phyloP scores from a whole-genome alignment of 306 rosid species.

The Vigna angularis region DNA sequence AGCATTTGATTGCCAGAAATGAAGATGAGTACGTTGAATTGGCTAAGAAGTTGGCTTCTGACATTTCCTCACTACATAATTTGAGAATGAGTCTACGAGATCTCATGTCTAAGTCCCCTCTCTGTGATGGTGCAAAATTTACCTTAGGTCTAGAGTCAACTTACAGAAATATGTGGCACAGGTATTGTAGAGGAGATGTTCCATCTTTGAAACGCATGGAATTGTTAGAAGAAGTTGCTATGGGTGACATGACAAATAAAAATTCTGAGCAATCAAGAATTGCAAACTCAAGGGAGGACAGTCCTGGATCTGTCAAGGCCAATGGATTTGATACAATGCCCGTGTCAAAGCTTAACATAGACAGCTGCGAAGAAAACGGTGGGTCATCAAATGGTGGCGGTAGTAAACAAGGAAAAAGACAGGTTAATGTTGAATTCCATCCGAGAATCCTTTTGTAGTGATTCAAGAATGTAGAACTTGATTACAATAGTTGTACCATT shows the following conservation, averaged over 20 bases:
- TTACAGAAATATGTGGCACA: constrained; percentile 77
- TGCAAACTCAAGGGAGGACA: constrained; percentile 44
- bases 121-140: constrained; percentile 78
- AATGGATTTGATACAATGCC: constrained; percentile 60
- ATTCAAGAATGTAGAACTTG: constrained; percentile 35
- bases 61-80: constrained; percentile 68
- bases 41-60: constrained; percentile 83
- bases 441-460: constrained; percentile 36
- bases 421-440: constrained; percentile 40
- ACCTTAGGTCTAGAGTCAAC: constrained; percentile 64
- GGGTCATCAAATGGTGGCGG: constrained; percentile 51
- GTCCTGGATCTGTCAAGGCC: constrained; percentile 55
- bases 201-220: constrained; percentile 72
- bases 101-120: constrained; percentile 77
- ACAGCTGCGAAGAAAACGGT: constrained; percentile 62
- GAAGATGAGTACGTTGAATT: constrained; percentile 82
- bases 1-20: constrained; percentile 66
- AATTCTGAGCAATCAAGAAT: constrained; percentile 40
- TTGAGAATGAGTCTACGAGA: constrained; percentile 77
- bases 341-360: constrained; percentile 37
- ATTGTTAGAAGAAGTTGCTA: constrained; percentile 48
- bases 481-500: constrained; percentile 31
- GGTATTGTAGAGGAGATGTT: constrained; percentile 83
- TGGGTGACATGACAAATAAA: constrained; percentile 44
- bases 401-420: constrained; percentile 43